phyloP scores from a whole-genome alignment of 108 stramenopile genomes.

The Pseudonitzschia pungens region DNA sequence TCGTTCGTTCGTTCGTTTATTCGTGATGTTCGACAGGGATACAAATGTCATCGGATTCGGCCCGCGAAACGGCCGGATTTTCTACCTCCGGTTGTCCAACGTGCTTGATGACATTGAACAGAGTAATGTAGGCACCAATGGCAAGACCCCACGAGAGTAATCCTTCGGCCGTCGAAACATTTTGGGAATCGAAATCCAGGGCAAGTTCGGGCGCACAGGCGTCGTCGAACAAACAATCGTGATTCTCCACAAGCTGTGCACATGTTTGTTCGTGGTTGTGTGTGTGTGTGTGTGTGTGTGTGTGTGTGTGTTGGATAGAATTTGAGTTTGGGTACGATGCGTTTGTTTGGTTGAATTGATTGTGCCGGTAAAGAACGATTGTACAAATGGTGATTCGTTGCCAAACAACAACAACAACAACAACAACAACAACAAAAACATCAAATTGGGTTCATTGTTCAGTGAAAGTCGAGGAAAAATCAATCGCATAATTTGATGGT shows the following conservation, averaged over 20 bases:
- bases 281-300: too few relatives aligned
- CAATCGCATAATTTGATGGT: too few relatives aligned
- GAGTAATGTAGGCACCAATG: slow-evolving; percentile 67
- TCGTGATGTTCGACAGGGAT: slow-evolving; percentile 28
- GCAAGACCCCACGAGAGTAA: slow-evolving; percentile 79
- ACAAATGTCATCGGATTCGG: slow-evolving; percentile 38
- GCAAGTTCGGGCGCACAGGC: slow-evolving; percentile 95
- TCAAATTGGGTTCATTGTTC: too few relatives aligned
- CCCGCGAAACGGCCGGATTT: slow-evolving; percentile 60
- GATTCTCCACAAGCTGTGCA: slow-evolving; percentile 85
- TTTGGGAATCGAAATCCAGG: slow-evolving; percentile 94
- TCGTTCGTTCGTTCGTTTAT: not conserved
- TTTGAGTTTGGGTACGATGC: too few relatives aligned
- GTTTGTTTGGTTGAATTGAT: too few relatives aligned
- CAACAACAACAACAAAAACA: too few relatives aligned
- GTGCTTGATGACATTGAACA: slow-evolving; percentile 66
- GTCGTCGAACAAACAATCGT: slow-evolving; percentile 94
- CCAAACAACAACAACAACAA: too few relatives aligned
- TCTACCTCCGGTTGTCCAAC: slow-evolving; percentile 55
- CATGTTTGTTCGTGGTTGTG: too few relatives aligned
- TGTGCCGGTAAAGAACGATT: too few relatives aligned
- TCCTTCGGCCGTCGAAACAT: slow-evolving; percentile 75
- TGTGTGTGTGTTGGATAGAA: too few relatives aligned
- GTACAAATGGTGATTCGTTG: too few relatives aligned
- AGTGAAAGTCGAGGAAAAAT: too few relatives aligned